Percentiles rank a stretch among this genome's conserved stretches.
These are phyloP conservation scores for Scedosporium apiospermum DNA, from an alignment of 2,329 filamentous ascomycete species.

Conservation along the genomic window DNA sequence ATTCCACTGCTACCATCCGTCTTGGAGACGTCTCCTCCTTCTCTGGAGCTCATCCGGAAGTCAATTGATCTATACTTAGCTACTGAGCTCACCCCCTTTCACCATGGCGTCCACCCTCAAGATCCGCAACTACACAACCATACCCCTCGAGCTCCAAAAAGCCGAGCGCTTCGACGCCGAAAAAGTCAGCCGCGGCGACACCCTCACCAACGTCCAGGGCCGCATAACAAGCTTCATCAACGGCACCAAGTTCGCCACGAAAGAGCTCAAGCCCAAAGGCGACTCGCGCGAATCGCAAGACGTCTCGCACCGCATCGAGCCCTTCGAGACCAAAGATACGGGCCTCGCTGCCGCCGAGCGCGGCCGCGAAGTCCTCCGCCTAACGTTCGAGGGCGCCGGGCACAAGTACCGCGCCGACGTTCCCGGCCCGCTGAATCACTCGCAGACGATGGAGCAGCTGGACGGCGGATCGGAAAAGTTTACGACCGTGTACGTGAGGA, in stretches of 20 bases:
- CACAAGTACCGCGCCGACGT: constrained; percentile 65
- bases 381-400: constrained; percentile 56
- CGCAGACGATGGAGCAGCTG: constrained; percentile 50
- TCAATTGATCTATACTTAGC: neutral
- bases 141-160: constrained; percentile 59
- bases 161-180: constrained; percentile 62
- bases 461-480: constrained; percentile 44
- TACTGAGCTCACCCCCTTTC: constrained; percentile 4
- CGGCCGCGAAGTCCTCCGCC: constrained; percentile 57
- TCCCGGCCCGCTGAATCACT: constrained; percentile 51
- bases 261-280: constrained; percentile 35
- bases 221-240: constrained; percentile 34
- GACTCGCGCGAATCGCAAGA: constrained; percentile 53
- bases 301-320: constrained; percentile 51
- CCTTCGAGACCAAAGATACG: constrained; percentile 54
- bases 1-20: neutral
- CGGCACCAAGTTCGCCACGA: constrained; percentile 24
- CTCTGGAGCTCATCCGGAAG: neutral
- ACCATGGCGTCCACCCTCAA: constrained; percentile 41
- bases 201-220: constrained; percentile 34
- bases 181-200: constrained; percentile 29
- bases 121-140: constrained; percentile 73
- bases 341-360: constrained; percentile 51
- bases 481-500: constrained; percentile 56
- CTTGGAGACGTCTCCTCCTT: neutral